Percentiles rank a stretch among this genome's conserved stretches.
These are phyloP conservation scores for Coemansia sp. DNA, from an alignment of 192 early-diverging fungal species.

Conservation along the genomic window DNA sequence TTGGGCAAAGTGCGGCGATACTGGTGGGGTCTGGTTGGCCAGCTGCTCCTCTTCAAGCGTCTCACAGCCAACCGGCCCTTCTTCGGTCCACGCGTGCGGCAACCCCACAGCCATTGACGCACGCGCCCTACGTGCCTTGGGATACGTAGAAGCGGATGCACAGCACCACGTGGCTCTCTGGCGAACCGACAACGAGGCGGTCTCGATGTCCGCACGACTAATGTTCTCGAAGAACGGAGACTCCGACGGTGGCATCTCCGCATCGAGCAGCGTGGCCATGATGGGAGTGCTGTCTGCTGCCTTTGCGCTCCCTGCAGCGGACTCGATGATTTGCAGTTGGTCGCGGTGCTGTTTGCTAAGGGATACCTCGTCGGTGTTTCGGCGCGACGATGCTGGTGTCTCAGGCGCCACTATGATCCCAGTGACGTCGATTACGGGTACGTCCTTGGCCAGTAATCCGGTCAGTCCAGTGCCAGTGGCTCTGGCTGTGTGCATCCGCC, in stretches of 20 bases:
- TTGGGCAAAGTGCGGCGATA: background rate
- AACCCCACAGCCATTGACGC: background rate
- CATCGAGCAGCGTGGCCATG: slow-evolving; percentile 14
- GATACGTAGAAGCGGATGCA: background rate
- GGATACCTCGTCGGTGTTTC: slow-evolving; percentile 38
- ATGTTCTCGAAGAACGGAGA: slow-evolving; percentile 30
- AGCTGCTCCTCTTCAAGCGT: too few species aligned
- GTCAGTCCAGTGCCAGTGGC: too few species aligned
- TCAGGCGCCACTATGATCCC: slow-evolving; percentile 11
- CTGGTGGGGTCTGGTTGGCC: background rate
- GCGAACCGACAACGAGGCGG: slow-evolving; percentile 12
- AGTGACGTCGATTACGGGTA: background rate
- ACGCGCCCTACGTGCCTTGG: slow-evolving; percentile 2
- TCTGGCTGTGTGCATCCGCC: too few species aligned
- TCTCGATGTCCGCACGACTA: slow-evolving; percentile 9
- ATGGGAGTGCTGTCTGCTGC: background rate
- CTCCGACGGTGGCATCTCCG: slow-evolving; percentile 27
- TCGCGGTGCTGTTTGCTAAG: slow-evolving; percentile 20
- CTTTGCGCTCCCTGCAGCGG: background rate
- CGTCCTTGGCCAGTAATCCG: too few species aligned
- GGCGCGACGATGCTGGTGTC: slow-evolving; percentile 38
- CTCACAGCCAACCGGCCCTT: too few species aligned
- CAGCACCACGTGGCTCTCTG: slow-evolving; percentile 20
- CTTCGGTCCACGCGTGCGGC: background rate
- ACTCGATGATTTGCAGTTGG: slow-evolving; percentile 8